Evolutionary conservation across 306 rosid genomes (phyloP).

Genomic region (Acacia confusa): DNA sequence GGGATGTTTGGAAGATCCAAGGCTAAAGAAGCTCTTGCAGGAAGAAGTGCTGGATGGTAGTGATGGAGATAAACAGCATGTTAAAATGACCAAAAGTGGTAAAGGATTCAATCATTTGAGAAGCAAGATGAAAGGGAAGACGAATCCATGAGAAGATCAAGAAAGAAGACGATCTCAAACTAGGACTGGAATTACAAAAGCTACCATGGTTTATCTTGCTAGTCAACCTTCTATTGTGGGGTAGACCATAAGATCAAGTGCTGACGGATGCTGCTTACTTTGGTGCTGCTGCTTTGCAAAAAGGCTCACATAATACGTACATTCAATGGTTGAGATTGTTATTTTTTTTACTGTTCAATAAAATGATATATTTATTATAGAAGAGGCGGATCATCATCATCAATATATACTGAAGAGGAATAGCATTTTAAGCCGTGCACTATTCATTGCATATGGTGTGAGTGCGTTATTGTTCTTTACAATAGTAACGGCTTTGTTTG

Average conservation of each 20-base stretch:
- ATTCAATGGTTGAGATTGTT: too few species aligned
- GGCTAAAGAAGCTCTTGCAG: slow-evolving; percentile 61
- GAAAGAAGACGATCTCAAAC: slow-evolving; percentile 22
- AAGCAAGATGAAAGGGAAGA: slow-evolving; percentile 39
- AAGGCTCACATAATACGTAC: too few species aligned
- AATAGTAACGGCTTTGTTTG: too few species aligned
- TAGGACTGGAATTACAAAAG: slow-evolving; percentile 17
- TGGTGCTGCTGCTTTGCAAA: too few species aligned
- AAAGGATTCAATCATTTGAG: slow-evolving; percentile 26
- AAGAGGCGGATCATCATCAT: too few species aligned
- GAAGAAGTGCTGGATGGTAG: slow-evolving; percentile 37
- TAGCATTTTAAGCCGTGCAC: too few species aligned
- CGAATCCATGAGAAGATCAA: slow-evolving; percentile 15
- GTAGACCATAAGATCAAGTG: slow-evolving; percentile 7
- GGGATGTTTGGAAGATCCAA: slow-evolving; percentile 63
- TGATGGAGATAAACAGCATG: slow-evolving; percentile 31
- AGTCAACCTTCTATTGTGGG: slow-evolving; percentile 1
- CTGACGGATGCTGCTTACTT: background rate
- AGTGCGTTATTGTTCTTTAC: too few species aligned
- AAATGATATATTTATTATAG: too few species aligned
- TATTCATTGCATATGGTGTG: too few species aligned
- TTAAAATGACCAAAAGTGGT: slow-evolving; percentile 31
- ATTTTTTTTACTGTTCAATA: too few species aligned
- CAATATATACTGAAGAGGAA: too few species aligned
- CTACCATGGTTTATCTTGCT: background rate